phyloP scores from a whole-genome alignment of 2,329 filamentous ascomycete species.

The Aspergillus fischeri region DNA sequence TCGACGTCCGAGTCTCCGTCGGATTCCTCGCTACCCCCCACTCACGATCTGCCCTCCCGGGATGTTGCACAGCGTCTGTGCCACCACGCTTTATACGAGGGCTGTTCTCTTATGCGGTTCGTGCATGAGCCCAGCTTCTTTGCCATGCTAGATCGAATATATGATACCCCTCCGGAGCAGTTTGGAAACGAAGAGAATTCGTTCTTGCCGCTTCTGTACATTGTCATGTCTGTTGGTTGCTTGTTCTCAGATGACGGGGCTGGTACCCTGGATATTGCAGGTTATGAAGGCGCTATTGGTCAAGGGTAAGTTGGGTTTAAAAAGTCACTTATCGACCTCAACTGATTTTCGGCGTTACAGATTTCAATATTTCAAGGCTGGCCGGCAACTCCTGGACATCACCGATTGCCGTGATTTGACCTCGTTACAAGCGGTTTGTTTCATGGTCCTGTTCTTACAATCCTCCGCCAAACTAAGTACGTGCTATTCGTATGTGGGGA shows the following conservation, averaged over 20 bases:
- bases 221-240: constrained; percentile 67
- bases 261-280: constrained; percentile 46
- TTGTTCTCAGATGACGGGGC: constrained; percentile 61
- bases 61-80: constrained; percentile 55
- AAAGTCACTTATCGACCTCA: neutral
- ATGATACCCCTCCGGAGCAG: constrained; percentile 62
- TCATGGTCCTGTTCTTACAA: constrained; percentile 78
- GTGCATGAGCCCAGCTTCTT: constrained; percentile 81
- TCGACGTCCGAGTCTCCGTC: constrained; percentile 62
- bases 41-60: constrained; percentile 65
- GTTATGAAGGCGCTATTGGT: constrained; percentile 49
- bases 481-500: constrained; percentile 76
- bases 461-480: constrained; percentile 73
- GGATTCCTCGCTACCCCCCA: constrained; percentile 50
- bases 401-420: constrained; percentile 66
- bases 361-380: constrained; percentile 68
- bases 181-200: constrained; percentile 62
- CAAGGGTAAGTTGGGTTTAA: constrained; percentile 47
- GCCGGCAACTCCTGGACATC: constrained; percentile 60
- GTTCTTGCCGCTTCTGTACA: constrained; percentile 67
- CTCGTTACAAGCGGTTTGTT: constrained; percentile 70
- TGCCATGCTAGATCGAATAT: constrained; percentile 70
- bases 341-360: constrained; percentile 39
- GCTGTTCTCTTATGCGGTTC: constrained; percentile 62
- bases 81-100: constrained; percentile 59